A percentile compares a stretch with the other conserved stretches of the same genome.
These are phyloP conservation scores for Sphagnum tenellum DNA, from an alignment of 225 moss, liverwort and hornwort species.

Conservation along the genomic window DNA sequence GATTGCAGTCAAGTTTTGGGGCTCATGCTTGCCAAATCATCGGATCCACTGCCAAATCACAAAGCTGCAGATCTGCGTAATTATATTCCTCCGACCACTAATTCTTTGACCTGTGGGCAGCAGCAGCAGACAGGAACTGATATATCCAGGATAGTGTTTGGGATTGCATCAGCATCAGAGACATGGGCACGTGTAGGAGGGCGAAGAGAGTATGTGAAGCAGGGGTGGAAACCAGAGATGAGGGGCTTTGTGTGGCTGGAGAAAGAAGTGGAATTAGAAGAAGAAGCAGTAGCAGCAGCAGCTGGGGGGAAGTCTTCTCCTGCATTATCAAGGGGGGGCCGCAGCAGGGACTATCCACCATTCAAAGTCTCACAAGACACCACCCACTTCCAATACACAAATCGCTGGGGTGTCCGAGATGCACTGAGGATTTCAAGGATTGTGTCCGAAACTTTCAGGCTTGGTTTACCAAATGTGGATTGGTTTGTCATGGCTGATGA, in stretches of 20 bases:
- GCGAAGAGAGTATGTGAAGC: slow-evolving; percentile 41
- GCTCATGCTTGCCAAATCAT: neutral
- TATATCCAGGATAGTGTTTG: slow-evolving; percentile 36
- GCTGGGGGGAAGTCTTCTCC: no score
- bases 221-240: slow-evolving; percentile 39
- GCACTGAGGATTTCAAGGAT: slow-evolving; percentile 44
- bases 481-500: slow-evolving; percentile 51
- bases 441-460: slow-evolving; percentile 24
- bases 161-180: slow-evolving; percentile 40
- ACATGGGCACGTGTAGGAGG: slow-evolving; percentile 23
- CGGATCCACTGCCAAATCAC: no score
- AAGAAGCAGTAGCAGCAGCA: no score
- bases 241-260: slow-evolving; percentile 38
- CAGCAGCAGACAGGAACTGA: slow-evolving; percentile 7
- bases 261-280: slow-evolving; percentile 10
- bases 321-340: slow-evolving; percentile 11
- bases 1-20: slow-evolving; percentile 9
- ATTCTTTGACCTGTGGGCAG: neutral
- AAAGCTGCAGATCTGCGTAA: no score
- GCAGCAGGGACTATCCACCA: slow-evolving; percentile 32
- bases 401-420: slow-evolving; percentile 37
- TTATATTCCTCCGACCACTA: neutral
- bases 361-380: slow-evolving; percentile 34
- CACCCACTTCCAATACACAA: slow-evolving; percentile 40
- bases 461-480: slow-evolving; percentile 26